A percentile compares a stretch with the other conserved stretches of the same genome.
Conservation (phyloP, 225 moss, liverwort and hornwort species). For the Physcomitrellopsis africana region DNA sequence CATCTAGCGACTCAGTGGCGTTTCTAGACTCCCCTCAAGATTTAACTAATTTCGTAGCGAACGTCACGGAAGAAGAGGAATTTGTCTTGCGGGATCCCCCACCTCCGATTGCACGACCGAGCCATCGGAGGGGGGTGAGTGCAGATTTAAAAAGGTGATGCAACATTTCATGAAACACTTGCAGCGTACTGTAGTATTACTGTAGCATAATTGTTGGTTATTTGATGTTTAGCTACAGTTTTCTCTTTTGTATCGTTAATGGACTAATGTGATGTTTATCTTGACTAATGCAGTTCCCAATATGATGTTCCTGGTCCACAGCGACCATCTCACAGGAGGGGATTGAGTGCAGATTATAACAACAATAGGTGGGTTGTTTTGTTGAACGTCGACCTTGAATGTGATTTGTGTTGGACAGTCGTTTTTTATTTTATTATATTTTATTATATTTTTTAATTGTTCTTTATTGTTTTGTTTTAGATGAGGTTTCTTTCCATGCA, state of each 20-base stretch:
- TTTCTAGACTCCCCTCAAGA: conserved; percentile 62
- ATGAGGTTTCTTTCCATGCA: too few relatives aligned
- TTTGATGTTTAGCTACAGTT: too few relatives aligned
- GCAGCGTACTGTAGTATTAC: neutral
- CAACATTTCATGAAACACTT: neutral
- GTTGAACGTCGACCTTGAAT: neutral
- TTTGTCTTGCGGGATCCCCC: conserved; percentile 40
- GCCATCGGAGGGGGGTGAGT: conserved; percentile 34
- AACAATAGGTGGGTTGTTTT: conserved; percentile 21
- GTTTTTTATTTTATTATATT: too few relatives aligned
- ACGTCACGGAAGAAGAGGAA: conserved; percentile 66
- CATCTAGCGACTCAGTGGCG: conserved; percentile 71
- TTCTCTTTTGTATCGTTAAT: too few relatives aligned
- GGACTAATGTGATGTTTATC: too few relatives aligned
- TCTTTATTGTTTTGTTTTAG: too few relatives aligned
- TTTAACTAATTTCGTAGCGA: conserved; percentile 50
- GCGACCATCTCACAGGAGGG: conserved; percentile 30
- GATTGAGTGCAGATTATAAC: conserved; percentile 32
- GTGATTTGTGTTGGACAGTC: too few relatives aligned
- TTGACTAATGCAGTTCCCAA: too few relatives aligned
- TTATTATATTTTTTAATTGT: too few relatives aligned
- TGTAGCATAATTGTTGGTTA: too few relatives aligned
- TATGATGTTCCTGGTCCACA: conserved; percentile 22
- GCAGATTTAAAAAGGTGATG: conserved; percentile 30
- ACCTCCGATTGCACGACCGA: conserved; percentile 20